These are phyloP conservation scores for Lecanicillium sp. DNA, from an alignment of 2,329 filamentous ascomycete genomes.

Conservation along the genomic window DNA sequence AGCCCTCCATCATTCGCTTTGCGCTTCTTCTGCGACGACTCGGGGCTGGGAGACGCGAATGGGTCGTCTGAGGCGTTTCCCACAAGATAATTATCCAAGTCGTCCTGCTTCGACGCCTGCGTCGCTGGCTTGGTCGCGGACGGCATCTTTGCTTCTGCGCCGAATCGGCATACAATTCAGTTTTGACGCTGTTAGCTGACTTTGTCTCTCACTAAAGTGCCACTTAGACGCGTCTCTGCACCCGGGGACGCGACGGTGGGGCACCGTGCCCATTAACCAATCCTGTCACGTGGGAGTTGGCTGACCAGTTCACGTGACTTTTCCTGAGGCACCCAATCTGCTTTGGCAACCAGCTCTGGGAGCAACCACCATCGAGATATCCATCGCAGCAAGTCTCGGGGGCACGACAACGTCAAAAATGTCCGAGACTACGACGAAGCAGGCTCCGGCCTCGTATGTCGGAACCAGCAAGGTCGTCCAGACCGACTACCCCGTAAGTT, in stretches of 20 bases:
- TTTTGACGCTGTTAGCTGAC: too few species aligned
- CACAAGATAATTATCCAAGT: constrained; percentile 70
- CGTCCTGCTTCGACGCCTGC: constrained; percentile 36
- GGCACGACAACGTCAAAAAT: constrained; percentile 23
- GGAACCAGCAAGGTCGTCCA: constrained; percentile 62
- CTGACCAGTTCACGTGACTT: constrained; percentile 20
- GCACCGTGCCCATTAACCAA: constrained; percentile 4
- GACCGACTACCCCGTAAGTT: constrained; percentile 79
- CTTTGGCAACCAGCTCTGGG: constrained; percentile 4
- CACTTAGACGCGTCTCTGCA: constrained; percentile 11
- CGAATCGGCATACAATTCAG: background rate
- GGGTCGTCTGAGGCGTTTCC: constrained; percentile 42
- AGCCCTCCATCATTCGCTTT: constrained; percentile 45
- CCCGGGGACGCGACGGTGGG: constrained; percentile 16
- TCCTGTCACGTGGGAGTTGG: constrained; percentile 7
- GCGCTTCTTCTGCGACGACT: constrained; percentile 35
- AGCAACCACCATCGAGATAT: constrained; percentile 17
- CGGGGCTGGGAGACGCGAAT: constrained; percentile 37
- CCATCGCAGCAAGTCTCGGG: constrained; percentile 17
- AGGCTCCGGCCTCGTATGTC: constrained; percentile 24
- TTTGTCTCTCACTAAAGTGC: background rate
- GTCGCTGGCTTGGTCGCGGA: constrained; percentile 8
- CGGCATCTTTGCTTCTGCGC: constrained; percentile 13
- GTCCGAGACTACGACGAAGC: constrained; percentile 30
- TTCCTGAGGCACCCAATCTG: constrained; percentile 20